A percentile compares a stretch with the other conserved stretches of the same genome.
Conservation (phyloP, 805 yeast genomes). For the Nakazawaea ernobii region DNA sequence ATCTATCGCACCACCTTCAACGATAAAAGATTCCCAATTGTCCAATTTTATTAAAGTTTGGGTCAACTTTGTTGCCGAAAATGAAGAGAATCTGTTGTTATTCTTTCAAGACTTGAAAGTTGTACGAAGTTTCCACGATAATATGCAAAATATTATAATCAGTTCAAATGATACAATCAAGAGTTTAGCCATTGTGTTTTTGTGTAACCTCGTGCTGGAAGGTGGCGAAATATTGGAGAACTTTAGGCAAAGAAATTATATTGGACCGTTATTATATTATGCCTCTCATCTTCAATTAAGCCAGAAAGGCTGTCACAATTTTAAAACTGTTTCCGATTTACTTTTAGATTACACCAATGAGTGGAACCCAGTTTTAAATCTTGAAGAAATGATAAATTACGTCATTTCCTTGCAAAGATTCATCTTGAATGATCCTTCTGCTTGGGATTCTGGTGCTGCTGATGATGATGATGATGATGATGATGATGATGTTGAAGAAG, state of each 20-base stretch:
- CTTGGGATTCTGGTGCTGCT: neutral
- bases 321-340: too few species aligned
- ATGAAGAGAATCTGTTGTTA: neutral
- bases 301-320: too few species aligned
- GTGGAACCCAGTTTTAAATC: too few species aligned
- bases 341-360: too few species aligned
- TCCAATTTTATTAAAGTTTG: neutral
- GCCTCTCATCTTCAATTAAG: too few species aligned
- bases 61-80: constrained; percentile 1
- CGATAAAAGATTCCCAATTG: neutral
- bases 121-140: neutral
- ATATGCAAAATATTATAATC: neutral
- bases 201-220: too few species aligned
- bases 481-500: too few species aligned
- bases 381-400: neutral
- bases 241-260: neutral
- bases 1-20: neutral
- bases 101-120: neutral
- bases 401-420: too few species aligned
- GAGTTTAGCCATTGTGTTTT: neutral
- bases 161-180: neutral
- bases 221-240: too few species aligned
- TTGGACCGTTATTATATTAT: too few species aligned
- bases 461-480: neutral
- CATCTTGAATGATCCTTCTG: too few species aligned